Evolutionary conservation across 2,329 filamentous ascomycete genomes (phyloP).

Genomic region (Penicillium capsulatum): DNA sequence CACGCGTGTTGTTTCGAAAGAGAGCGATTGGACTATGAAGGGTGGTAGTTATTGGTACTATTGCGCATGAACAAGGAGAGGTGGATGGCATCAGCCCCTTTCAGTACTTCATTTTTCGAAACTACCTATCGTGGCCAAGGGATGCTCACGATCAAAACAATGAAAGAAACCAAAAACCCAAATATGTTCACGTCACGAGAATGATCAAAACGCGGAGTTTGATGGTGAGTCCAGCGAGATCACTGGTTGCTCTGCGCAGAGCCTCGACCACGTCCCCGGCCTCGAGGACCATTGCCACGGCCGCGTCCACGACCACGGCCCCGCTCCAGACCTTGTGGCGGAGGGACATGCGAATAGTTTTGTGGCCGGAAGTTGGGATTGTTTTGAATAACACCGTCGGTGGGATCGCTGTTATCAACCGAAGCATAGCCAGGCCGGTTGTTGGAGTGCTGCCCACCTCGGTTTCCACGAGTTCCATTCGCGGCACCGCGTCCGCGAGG

Average conservation of each 20-base stretch:
- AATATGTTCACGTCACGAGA: too few species aligned
- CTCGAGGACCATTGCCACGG: slow-evolving; percentile 32
- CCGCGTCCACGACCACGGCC: slow-evolving; percentile 37
- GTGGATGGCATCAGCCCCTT: too few species aligned
- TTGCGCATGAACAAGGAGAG: too few species aligned
- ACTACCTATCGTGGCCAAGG: too few species aligned
- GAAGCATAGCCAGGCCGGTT: slow-evolving; percentile 37
- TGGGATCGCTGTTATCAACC: slow-evolving; percentile 49
- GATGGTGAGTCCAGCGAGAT: background rate
- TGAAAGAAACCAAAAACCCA: too few species aligned
- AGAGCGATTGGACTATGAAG: slow-evolving; percentile 4
- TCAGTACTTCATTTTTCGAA: too few species aligned
- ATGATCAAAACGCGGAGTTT: too few species aligned
- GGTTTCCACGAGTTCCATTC: slow-evolving; percentile 16
- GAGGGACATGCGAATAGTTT: slow-evolving; percentile 50
- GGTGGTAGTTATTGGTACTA: background rate
- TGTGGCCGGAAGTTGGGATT: slow-evolving; percentile 56
- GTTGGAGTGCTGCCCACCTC: slow-evolving; percentile 28
- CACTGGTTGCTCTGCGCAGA: slow-evolving; percentile 12
- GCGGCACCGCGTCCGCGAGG: slow-evolving; percentile 32
- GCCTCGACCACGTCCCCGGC: slow-evolving; percentile 31
- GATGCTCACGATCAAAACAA: too few species aligned
- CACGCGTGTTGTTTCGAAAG: slow-evolving; percentile 23
- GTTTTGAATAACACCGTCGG: slow-evolving; percentile 51
- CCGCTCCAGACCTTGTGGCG: slow-evolving; percentile 40